Conservation (phyloP, 1,139 yeast species). For the Hyphopichia burtonii region DNA sequence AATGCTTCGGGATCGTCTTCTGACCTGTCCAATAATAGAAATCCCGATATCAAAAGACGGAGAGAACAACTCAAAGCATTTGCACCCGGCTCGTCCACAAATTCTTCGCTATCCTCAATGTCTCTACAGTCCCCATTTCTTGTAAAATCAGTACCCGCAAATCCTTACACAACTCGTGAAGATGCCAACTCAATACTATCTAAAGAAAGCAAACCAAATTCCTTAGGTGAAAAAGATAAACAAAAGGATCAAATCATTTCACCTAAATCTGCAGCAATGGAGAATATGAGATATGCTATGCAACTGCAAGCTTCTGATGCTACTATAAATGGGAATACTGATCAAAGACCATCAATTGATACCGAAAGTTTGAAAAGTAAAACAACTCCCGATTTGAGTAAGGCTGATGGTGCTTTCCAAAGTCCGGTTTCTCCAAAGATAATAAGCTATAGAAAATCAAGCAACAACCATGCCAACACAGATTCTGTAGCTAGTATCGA, state of each 20-base stretch:
- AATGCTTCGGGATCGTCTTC: constrained; percentile 1
- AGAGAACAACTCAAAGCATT: constrained; percentile 3
- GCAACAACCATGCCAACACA: constrained; percentile 27
- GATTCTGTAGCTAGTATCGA: constrained; percentile 19
- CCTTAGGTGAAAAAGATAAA: constrained; percentile 5
- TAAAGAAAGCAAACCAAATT: constrained; percentile 20
- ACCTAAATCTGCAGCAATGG: constrained; percentile 5
- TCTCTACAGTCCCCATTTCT: constrained; percentile 38
- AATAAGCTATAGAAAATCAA: constrained; percentile 42
- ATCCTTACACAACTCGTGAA: constrained; percentile 57
- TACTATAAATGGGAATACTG: constrained; percentile 5
- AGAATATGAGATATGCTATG: constrained; percentile 7
- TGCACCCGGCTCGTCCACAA: constrained; percentile 7
- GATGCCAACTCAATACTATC: constrained; percentile 48
- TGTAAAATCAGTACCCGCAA: constrained; percentile 53
- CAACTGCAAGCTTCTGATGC: constrained; percentile 9
- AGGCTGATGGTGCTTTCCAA: background rate
- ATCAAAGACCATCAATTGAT: background rate
- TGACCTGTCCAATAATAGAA: background rate
- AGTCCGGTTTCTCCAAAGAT: constrained; percentile 39
- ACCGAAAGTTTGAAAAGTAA: constrained; percentile 1
- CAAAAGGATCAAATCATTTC: background rate
- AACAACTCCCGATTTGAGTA: constrained; percentile 1
- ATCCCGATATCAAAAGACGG: background rate
- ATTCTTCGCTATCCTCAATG: constrained; percentile 24